A percentile compares a stretch with the other conserved stretches of the same genome.
Evolutionary conservation across 352 stramenopile species (phyloP).

Genomic region (Phytopythium montanum): DNA sequence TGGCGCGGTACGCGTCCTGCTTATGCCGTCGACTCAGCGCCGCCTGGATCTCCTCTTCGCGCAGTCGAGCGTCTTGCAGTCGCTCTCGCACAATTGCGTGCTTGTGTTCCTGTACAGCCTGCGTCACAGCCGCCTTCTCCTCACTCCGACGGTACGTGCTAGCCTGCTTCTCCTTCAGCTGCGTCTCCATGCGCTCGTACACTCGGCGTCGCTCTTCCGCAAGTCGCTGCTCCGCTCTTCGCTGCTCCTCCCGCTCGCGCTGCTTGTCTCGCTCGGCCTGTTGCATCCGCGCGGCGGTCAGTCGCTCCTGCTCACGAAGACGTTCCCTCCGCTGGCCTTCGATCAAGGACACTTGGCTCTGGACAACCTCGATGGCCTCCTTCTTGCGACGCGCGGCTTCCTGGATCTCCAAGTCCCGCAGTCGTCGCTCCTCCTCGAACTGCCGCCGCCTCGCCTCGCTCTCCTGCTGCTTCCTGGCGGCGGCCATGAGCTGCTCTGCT

Average conservation of each 20-base stretch:
- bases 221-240: slow-evolving; percentile 41
- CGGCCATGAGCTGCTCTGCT: slow-evolving; percentile 39
- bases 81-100: slow-evolving; percentile 36
- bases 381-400: slow-evolving; percentile 47
- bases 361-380: slow-evolving; percentile 55
- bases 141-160: slow-evolving; percentile 39
- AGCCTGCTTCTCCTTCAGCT: slow-evolving; percentile 40
- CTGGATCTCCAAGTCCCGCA: slow-evolving; percentile 47
- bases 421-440: slow-evolving; percentile 40
- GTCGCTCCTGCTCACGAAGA: slow-evolving; percentile 44
- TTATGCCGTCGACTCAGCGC: slow-evolving; percentile 55
- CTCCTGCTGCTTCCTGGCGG: slow-evolving; percentile 55
- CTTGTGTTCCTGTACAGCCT: slow-evolving; percentile 55
- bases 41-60: slow-evolving; percentile 74
- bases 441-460: slow-evolving; percentile 48
- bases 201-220: slow-evolving; percentile 47
- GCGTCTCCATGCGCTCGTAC: slow-evolving; percentile 62
- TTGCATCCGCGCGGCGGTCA: slow-evolving; percentile 35
- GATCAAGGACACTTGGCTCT: slow-evolving; percentile 48
- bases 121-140: slow-evolving; percentile 46
- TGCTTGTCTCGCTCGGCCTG: slow-evolving; percentile 50
- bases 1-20: slow-evolving; percentile 55
- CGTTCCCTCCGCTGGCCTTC: slow-evolving; percentile 50
- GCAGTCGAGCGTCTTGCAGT: slow-evolving; percentile 68
- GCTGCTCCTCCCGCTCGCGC: slow-evolving; percentile 39